Base-by-base conservation (phyloP, 1,139 yeast species). In the Sugiyamaella japonica region DNA sequence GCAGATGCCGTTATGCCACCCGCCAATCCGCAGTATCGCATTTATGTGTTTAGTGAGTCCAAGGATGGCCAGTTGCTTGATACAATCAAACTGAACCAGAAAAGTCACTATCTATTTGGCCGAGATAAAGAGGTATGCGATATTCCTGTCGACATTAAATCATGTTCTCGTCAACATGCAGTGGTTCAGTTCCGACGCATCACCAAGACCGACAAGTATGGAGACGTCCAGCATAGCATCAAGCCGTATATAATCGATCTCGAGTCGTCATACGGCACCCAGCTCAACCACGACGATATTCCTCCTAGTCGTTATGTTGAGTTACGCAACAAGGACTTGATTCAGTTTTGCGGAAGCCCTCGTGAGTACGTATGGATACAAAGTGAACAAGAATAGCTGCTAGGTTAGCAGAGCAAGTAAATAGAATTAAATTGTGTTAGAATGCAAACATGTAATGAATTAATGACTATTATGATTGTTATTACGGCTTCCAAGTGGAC, bases 141-240 rank as follows among this genome's bases (percentile, higher is more conserved):
- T 61, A 72, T 82, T 1, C 66, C 70, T 10, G 66, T 80, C 1
- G 72, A 73, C 15, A 76, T 77, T 48, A 72, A 71, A 17, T 68
- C 77, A 1, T 76, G 80, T 42, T 79, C 84, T 1, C 75, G 76
- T 53, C 80, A 79, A 61, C 86, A 82, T 60, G 83, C 85, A 8
- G 86, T 75, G 0, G 69, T 83, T 9, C 86, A 82, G 59, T 81
- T 78, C 58, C 66, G 80, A 25, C 51, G 54, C 13, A 63, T 62
- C 16, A 42, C 52, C 15, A 60, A 55, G 1, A 59, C 63, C 13
- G 60, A 62, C 23, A 55, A 59, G 40, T 64, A 61, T n/a, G 63
- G 66, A 31, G 65, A 59, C 17, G 50, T 50, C 10, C 52, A 50
- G 3, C 54, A 52, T 5, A 37, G 55, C 17, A 60, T 71, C 10